Conservation (phyloP, 2,329 filamentous ascomycete genomes). For the Lizonia empirigonia region DNA sequence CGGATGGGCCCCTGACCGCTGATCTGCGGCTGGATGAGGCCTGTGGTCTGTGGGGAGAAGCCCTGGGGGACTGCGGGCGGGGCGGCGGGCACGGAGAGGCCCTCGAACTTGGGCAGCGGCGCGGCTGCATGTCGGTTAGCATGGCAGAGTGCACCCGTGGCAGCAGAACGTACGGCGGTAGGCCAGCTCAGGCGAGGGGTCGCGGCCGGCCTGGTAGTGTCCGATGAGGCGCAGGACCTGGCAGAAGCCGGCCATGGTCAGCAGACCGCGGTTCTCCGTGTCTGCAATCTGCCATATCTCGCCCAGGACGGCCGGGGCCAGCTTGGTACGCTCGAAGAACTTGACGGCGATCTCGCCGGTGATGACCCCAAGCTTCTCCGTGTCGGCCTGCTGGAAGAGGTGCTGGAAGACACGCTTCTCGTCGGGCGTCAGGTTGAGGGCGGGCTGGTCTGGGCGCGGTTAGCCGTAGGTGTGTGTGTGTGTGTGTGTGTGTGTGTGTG, state of each 20-base stretch:
- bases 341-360: slow-evolving; percentile 95
- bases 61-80: slow-evolving; percentile 59
- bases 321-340: slow-evolving; percentile 95
- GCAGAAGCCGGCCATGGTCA: slow-evolving; percentile 91
- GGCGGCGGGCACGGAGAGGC: slow-evolving; percentile 61
- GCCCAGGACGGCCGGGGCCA: slow-evolving; percentile 84
- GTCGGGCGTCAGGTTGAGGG: slow-evolving; percentile 84
- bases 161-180: slow-evolving; percentile 65
- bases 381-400: slow-evolving; percentile 91
- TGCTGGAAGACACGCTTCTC: slow-evolving; percentile 94
- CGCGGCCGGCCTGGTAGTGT: slow-evolving; percentile 86
- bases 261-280: slow-evolving; percentile 90
- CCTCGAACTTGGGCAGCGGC: slow-evolving; percentile 92
- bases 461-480: slow-evolving; percentile 24
- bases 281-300: slow-evolving; percentile 99
- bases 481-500: background rate
- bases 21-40: slow-evolving; percentile 45
- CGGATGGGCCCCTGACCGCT: slow-evolving; percentile 68
- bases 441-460: slow-evolving; percentile 51
- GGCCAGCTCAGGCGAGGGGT: slow-evolving; percentile 80
- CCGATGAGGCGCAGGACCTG: slow-evolving; percentile 92
- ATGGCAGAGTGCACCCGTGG: background rate
- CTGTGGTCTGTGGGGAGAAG: slow-evolving; percentile 49
- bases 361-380: slow-evolving; percentile 87
- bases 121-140: slow-evolving; percentile 59